A percentile compares a stretch with the other conserved stretches of the same genome.
These are phyloP conservation scores for Melanomma pulvis-pyrius DNA, from an alignment of 495 filamentous ascomycete species.

Conservation along the genomic window DNA sequence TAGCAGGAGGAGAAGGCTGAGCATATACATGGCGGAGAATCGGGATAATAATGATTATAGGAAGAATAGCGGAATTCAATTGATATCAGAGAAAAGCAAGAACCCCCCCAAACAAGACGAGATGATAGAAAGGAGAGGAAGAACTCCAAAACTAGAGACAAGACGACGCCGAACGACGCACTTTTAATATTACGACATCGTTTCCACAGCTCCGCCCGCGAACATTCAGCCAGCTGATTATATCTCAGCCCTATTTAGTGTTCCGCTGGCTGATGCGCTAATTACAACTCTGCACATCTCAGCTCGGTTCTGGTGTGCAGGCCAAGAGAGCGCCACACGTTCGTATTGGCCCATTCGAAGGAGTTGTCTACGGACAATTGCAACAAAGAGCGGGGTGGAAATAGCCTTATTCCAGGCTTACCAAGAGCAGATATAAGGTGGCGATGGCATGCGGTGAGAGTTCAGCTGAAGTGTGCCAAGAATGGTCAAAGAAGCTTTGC, in stretches of 20 bases:
- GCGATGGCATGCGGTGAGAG: background rate
- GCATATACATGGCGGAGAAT: background rate
- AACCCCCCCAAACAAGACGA: background rate
- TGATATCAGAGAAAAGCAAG: background rate
- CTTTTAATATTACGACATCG: background rate
- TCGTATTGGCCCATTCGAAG: background rate
- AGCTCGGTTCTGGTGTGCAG: conserved; percentile 1
- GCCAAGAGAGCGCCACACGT: background rate
- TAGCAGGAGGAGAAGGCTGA: background rate
- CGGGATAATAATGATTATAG: background rate
- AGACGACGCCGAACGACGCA: background rate
- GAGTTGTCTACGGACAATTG: background rate
- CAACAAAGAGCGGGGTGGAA: background rate
- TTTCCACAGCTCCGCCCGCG: background rate
- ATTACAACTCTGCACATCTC: background rate
- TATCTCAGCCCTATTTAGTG: background rate
- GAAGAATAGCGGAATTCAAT: background rate
- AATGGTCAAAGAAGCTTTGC: background rate
- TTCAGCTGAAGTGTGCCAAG: background rate
- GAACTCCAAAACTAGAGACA: background rate
- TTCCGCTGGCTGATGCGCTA: background rate
- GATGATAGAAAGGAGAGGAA: background rate
- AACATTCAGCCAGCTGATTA: conserved; percentile 5
- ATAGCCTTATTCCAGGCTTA: background rate
- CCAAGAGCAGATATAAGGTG: background rate